Base-by-base conservation (phyloP, 2,329 filamentous ascomycete genomes). In the Talaromyces rugulosus region DNA sequence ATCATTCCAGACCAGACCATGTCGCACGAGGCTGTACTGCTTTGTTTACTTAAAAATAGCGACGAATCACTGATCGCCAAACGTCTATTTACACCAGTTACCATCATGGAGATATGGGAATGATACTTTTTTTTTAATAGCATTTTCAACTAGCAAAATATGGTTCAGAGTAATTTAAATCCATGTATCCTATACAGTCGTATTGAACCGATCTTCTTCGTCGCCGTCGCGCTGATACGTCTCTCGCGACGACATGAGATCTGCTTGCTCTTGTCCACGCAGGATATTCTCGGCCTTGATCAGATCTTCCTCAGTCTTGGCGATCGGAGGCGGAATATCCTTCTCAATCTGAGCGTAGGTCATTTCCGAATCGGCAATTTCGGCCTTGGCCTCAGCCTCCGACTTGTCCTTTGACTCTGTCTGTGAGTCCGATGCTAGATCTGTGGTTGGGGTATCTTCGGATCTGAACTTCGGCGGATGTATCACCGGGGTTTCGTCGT, bases 401-500 rank as follows among this genome's bases (percentile, higher is more conserved):
- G 36, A 18, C 18, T 18, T 27, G 8, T 62, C 55, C 28, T 23
- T 34, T 23, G 54, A 44, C 18, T 36, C 44, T 16, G 12, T 40
- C 27, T 64, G 59, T 5, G 44, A 28, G 27, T 51, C 50, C 5
- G 50, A 50, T 5, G 55, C 40, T 3, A n/a, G 42, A 23, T 61
- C 42, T 18, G n/a, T 40, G 1, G 44, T 36, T 14, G n/a, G 27
- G 2, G 40, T 42, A 9, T 55, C 36, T 30, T 33, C n/a, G 34
- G 16, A 27, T 60, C 56, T 63, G 27, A 42, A 50, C 12, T 58
- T 12, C 16, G 42, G 27, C 55, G 50, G 44, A 34, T 95, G 96
- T 65, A 96, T 84, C 55, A 96, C 82, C 4, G 91, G 91, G 0
- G 90, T 89, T 31, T 89, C 89, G 69, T 98, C 94, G 73, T 97